Evolutionary conservation across 2,329 filamentous ascomycete species (phyloP).

Genomic region (Beauveria bassiana): DNA sequence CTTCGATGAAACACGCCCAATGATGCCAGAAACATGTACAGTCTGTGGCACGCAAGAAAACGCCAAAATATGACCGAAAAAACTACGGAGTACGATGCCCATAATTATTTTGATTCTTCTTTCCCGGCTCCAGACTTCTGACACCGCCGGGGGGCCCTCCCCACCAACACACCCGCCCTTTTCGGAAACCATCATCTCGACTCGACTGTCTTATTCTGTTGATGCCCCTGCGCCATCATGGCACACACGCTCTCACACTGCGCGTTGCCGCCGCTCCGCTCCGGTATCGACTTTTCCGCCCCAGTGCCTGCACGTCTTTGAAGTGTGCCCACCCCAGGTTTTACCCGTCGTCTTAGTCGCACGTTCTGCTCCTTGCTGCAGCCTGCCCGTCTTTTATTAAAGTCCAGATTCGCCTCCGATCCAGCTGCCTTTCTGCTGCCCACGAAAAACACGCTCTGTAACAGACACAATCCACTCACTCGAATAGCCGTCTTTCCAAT

Average conservation of each 20-base stretch:
- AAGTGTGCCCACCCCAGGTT: neutral
- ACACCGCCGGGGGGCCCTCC: neutral
- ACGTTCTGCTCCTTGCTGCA: neutral
- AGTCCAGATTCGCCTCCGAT: conserved; percentile 8
- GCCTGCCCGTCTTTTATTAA: neutral
- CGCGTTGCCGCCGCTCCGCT: conserved; percentile 2
- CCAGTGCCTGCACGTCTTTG: neutral
- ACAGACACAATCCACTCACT: conserved; percentile 4
- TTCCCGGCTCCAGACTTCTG: neutral
- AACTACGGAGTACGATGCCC: neutral
- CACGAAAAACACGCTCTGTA: conserved; percentile 3
- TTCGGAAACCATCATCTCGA: neutral
- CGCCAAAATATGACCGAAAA: neutral
- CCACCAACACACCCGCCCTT: conserved; percentile 2
- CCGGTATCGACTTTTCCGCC: neutral
- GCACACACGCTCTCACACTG: neutral
- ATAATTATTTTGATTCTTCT: neutral
- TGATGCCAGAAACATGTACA: conserved; percentile 18
- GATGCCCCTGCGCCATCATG: conserved; percentile 1
- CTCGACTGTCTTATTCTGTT: conserved; percentile 1
- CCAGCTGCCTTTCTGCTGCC: neutral
- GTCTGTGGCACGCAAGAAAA: conserved; percentile 12
- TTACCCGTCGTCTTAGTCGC: conserved; percentile 1
- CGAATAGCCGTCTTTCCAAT: neutral
- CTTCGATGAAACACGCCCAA: conserved; percentile 25